These are phyloP conservation scores for Aegilops bicornis DNA, from an alignment of 176 grass and related monocot genomes.

Conservation along the genomic window DNA sequence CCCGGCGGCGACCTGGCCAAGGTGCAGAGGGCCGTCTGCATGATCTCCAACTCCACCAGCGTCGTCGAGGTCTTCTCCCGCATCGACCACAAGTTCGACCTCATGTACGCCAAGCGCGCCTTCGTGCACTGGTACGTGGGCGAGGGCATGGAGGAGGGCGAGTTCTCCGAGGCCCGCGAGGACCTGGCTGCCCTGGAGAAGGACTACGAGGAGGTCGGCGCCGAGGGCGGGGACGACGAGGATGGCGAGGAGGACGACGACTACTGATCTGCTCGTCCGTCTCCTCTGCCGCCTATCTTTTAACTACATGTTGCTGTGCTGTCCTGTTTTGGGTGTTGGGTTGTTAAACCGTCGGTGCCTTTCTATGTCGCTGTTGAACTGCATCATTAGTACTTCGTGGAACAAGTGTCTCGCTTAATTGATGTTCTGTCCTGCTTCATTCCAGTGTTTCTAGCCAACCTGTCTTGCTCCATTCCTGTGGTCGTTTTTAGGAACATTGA, in stretches of 20 bases:
- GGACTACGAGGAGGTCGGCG: slow-evolving; percentile 45
- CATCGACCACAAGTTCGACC: slow-evolving; percentile 89
- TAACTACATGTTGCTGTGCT: neutral
- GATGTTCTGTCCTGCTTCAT: neutral
- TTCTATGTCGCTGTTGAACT: neutral
- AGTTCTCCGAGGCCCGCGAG: slow-evolving; percentile 49
- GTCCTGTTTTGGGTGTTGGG: neutral
- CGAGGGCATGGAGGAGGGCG: slow-evolving; percentile 48
- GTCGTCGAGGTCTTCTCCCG: slow-evolving; percentile 79
- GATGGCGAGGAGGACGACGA: slow-evolving; percentile 34
- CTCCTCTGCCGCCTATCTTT: neutral
- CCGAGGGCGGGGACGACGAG: slow-evolving; percentile 16
- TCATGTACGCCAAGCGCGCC: slow-evolving; percentile 84
- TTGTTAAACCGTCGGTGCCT: neutral
- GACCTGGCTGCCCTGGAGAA: slow-evolving; percentile 47
- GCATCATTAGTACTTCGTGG: neutral
- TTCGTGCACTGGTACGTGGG: slow-evolving; percentile 49
- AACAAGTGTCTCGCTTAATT: slow-evolving; percentile 14
- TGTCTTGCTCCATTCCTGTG: neutral
- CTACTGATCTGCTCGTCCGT: slow-evolving; percentile 25
- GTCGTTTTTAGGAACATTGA: no score
- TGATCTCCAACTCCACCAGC: slow-evolving; percentile 91
- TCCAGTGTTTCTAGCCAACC: neutral
- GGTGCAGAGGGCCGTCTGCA: slow-evolving; percentile 80
- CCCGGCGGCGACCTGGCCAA: slow-evolving; percentile 76